These are phyloP conservation scores for Decorospora gaudefroyi DNA, from an alignment of 2,329 filamentous ascomycete genomes.

Conservation along the genomic window DNA sequence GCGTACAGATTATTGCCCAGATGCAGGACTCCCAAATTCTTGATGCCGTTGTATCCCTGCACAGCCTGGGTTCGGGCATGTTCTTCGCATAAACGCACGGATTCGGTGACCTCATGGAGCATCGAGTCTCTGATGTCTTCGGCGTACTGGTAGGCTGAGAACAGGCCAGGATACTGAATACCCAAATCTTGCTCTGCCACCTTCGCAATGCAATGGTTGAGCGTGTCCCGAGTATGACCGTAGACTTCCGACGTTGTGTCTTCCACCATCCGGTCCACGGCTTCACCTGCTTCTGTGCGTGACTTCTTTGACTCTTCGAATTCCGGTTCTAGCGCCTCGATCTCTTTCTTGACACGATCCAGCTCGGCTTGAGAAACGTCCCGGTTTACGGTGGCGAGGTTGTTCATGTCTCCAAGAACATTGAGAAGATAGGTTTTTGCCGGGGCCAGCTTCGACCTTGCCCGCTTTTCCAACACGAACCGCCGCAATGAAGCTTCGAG, in stretches of 20 bases:
- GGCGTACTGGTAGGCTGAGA: conserved; percentile 86
- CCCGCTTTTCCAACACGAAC: conserved; percentile 94
- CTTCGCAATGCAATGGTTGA: conserved; percentile 74
- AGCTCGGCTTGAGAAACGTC: conserved; percentile 86
- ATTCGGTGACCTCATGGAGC: conserved; percentile 80
- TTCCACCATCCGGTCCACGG: conserved; percentile 81
- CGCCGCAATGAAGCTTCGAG: conserved; percentile 86
- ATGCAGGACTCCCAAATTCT: conserved; percentile 84
- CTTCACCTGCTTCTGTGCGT: conserved; percentile 75
- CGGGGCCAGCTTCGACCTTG: conserved; percentile 91
- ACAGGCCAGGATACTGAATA: conserved; percentile 83
- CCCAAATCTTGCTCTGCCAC: conserved; percentile 79
- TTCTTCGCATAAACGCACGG: conserved; percentile 80
- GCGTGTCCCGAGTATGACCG: conserved; percentile 73
- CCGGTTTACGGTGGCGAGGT: conserved; percentile 81
- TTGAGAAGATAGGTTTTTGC: conserved; percentile 96
- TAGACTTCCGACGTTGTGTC: conserved; percentile 85
- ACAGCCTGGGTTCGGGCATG: conserved; percentile 79
- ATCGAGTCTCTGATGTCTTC: conserved; percentile 92
- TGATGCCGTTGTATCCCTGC: conserved; percentile 81
- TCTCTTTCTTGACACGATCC: conserved; percentile 77
- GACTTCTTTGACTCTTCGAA: conserved; percentile 84
- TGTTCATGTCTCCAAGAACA: conserved; percentile 83
- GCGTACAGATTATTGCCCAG: conserved; percentile 80
- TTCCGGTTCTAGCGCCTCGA: conserved; percentile 80